Evolutionary conservation across 83 land plant species (phyloP).

Genomic region (Thuja plicata): DNA sequence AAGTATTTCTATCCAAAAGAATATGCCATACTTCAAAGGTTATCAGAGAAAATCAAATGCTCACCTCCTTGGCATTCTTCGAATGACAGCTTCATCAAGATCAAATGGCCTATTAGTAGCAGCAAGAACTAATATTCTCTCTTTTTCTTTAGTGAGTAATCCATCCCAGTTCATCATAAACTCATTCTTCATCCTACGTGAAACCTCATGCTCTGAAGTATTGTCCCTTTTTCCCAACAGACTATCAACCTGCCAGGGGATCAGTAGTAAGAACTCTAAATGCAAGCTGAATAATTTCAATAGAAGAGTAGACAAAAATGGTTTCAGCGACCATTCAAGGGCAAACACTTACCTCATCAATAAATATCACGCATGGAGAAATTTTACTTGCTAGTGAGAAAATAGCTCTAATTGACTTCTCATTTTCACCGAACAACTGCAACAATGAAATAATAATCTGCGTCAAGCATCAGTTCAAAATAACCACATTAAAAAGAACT

Average conservation of each 20-base stretch:
- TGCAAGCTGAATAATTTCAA: neutral
- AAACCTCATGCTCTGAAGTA: slow-evolving; percentile 27
- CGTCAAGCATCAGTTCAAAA: neutral
- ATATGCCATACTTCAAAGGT: no score
- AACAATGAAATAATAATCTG: neutral
- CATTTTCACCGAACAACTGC: slow-evolving; percentile 88
- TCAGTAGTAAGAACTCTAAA: neutral
- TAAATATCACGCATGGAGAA: slow-evolving; percentile 84
- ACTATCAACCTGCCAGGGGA: slow-evolving; percentile 24
- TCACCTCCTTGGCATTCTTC: slow-evolving; percentile 26
- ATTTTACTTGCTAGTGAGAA: slow-evolving; percentile 89
- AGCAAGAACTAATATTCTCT: slow-evolving; percentile 29
- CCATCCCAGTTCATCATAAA: slow-evolving; percentile 40
- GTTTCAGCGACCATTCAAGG: neutral
- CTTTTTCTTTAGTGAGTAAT: slow-evolving; percentile 26
- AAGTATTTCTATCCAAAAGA: no score
- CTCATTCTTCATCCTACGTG: slow-evolving; percentile 34
- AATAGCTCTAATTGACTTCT: slow-evolving; percentile 85
- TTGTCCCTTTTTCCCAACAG: slow-evolving; percentile 22
- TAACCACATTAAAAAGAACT: neutral
- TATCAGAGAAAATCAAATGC: neutral
- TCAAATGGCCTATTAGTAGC: slow-evolving; percentile 41
- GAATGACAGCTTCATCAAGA: slow-evolving; percentile 36
- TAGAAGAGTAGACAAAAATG: neutral
- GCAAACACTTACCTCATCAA: slow-evolving; percentile 51